Evolutionary conservation across 495 filamentous ascomycete species (phyloP).

Genomic region (Trypethelium eluteriae): DNA sequence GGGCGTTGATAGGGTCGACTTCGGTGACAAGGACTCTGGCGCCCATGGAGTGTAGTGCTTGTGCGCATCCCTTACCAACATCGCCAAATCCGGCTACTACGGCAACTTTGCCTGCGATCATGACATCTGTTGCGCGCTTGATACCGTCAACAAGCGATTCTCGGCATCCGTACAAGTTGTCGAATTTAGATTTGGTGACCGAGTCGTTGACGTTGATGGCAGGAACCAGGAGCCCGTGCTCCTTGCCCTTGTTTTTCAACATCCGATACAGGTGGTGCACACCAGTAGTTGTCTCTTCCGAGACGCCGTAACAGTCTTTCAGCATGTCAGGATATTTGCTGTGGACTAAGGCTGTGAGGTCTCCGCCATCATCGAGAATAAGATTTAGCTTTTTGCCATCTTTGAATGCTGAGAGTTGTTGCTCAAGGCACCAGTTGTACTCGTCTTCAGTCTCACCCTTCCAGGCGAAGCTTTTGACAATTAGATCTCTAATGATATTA

Average conservation of each 20-base stretch:
- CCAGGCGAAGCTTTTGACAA: conserved; percentile 71
- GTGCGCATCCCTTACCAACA: conserved; percentile 96
- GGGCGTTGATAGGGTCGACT: conserved; percentile 98
- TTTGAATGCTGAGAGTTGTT: conserved; percentile 95
- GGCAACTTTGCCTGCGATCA: conserved; percentile 98
- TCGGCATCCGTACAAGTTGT: conserved; percentile 99
- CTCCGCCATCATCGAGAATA: conserved; percentile 98
- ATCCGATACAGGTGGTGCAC: conserved; percentile 99
- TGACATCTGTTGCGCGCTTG: conserved; percentile 99
- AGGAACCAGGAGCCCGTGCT: conserved; percentile 65
- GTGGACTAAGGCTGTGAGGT: conserved; percentile 93
- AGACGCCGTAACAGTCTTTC: conserved; percentile 93
- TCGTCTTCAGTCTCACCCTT: conserved; percentile 99
- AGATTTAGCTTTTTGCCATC: conserved; percentile 93
- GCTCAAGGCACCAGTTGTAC: conserved; percentile 98
- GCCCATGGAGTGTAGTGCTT: conserved; percentile 93
- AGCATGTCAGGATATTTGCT: conserved; percentile 96
- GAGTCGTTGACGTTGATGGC: conserved; percentile 99
- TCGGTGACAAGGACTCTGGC: conserved; percentile 95
- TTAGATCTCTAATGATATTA: conserved; percentile 20
- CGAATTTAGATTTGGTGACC: conserved; percentile 99
- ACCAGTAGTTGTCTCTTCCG: conserved; percentile 98
- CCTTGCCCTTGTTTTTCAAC: conserved; percentile 68
- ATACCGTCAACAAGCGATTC: conserved; percentile 98
- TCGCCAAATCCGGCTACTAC: conserved; percentile 98